A percentile compares a stretch with the other conserved stretches of the same genome.
These are phyloP conservation scores for Pseudocercospora fijiensis DNA, from an alignment of 2,329 filamentous ascomycete species.

Conservation along the genomic window DNA sequence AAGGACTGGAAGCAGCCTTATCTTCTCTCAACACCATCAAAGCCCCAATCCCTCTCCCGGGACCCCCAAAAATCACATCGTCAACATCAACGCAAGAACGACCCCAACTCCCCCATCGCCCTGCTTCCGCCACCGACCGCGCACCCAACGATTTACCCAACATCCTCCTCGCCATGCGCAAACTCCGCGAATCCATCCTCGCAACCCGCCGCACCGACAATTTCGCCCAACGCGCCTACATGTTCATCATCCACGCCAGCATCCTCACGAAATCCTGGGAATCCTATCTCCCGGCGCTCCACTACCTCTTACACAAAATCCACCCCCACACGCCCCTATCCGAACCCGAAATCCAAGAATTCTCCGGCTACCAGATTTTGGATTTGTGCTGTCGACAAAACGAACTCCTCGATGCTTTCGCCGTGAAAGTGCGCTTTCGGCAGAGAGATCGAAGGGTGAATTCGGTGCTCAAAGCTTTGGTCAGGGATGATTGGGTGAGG, in stretches of 20 bases:
- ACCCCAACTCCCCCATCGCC: too few species aligned
- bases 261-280: conserved; percentile 80
- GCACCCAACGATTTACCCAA: conserved; percentile 66
- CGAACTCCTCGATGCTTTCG: conserved; percentile 71
- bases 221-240: conserved; percentile 85
- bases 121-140: conserved; percentile 42
- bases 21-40: conserved; percentile 58
- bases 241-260: conserved; percentile 83
- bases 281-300: conserved; percentile 84
- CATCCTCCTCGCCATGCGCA: conserved; percentile 81
- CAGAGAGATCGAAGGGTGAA: conserved; percentile 69
- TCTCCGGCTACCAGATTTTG: conserved; percentile 76
- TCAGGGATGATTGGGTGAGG: conserved; percentile 76
- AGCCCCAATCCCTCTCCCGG: conserved; percentile 7
- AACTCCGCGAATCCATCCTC: conserved; percentile 85
- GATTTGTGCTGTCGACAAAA: conserved; percentile 83
- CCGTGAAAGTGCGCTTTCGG: conserved; percentile 59
- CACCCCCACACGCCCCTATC: conserved; percentile 67
- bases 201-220: conserved; percentile 71
- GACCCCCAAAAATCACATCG: conserved; percentile 16
- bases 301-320: conserved; percentile 71
- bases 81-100: conserved; percentile 15
- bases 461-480: conserved; percentile 65
- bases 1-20: conserved; percentile 73
- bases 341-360: conserved; percentile 71